Evolutionary conservation across 805 yeast genomes (phyloP), one percentile per base, ranked within the genome.

Genomic region (Citeromyces nyonsensis): DNA sequence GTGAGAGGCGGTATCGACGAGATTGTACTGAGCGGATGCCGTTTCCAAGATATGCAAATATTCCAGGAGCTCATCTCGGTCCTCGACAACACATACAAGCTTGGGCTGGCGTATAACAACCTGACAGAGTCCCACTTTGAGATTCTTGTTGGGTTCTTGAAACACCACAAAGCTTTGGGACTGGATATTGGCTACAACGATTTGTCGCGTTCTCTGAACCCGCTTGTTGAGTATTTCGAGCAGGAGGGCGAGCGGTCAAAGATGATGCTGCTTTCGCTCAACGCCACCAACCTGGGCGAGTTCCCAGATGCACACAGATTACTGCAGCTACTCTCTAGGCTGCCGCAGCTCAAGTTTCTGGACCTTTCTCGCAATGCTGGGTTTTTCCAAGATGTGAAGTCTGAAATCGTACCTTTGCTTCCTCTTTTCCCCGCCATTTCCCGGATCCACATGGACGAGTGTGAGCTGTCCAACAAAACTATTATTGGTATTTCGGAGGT

Each of bases 181-280:
- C 51, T 86, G 5, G 95, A 85, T 57, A 44, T 86, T 13, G 93
- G 94, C 3, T 86, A 77, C 45, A 86, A 86, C 48, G 86, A 82
- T 47, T 53, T 79, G 25, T 61, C 62, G 1, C 45, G 47, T 3
- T 49, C 49, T 36, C 36, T 65, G 33, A 50, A 47, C 22, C 59
- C 62, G 8, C 46, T 67, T 15, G 45, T 59, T 28, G 63, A 61
- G 2, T 49, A 47, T 35, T 40, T 51, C 1, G 39, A 39, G 5
- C 29, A 26, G 5, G 25, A 31, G 12, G 35, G 36, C 3, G 34
- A 36, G 42, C 37, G 41, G 40, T 25, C 48, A 35, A 30, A 56
- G 12, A 42, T 70, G 37, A 45, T 55, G 32, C 66, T 72, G 43
- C 47, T 78, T 26, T 76, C 93, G 31, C 50, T 82, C 36, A 76